Conservation (phyloP, 345 rosid species). For the Lumnitzera littorea region DNA sequence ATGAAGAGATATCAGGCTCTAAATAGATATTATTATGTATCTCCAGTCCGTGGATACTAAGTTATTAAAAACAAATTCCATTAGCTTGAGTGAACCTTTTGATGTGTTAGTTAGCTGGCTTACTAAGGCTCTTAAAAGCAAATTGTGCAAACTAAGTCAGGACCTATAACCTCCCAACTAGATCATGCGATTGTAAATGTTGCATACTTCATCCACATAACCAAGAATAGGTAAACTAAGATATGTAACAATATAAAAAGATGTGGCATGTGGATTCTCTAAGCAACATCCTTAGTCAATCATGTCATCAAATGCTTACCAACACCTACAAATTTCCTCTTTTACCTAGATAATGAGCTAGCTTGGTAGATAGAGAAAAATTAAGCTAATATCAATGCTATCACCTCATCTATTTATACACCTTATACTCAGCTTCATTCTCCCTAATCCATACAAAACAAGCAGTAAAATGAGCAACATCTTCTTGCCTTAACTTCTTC, state of each 20-base stretch:
- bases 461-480: slow-evolving; percentile 56
- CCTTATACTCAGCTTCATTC: slow-evolving; percentile 71
- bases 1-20: slow-evolving; percentile 74
- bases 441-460: slow-evolving; percentile 74
- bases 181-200: slow-evolving; percentile 78
- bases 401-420: slow-evolving; percentile 87
- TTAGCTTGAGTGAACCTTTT: slow-evolving; percentile 61
- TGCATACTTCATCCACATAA: slow-evolving; percentile 68
- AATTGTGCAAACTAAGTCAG: slow-evolving; percentile 58
- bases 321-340: no score
- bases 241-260: slow-evolving; percentile 58
- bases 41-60: slow-evolving; percentile 55
- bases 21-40: slow-evolving; percentile 57
- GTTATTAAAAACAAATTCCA: slow-evolving; percentile 75
- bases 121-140: slow-evolving; percentile 65
- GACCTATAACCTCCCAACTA: slow-evolving; percentile 83
- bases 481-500: slow-evolving; percentile 79
- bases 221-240: slow-evolving; percentile 58
- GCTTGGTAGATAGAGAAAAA: slow-evolving; percentile 78
- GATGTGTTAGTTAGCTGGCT: slow-evolving; percentile 43
- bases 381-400: slow-evolving; percentile 74
- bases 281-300: slow-evolving; percentile 79
- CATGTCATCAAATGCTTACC: slow-evolving; percentile 28
- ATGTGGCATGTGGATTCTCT: slow-evolving; percentile 77
- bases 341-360: slow-evolving; percentile 28